phyloP scores from a whole-genome alignment of 1,139 yeast genomes.

The Yamadazyma atmosphaerica region DNA sequence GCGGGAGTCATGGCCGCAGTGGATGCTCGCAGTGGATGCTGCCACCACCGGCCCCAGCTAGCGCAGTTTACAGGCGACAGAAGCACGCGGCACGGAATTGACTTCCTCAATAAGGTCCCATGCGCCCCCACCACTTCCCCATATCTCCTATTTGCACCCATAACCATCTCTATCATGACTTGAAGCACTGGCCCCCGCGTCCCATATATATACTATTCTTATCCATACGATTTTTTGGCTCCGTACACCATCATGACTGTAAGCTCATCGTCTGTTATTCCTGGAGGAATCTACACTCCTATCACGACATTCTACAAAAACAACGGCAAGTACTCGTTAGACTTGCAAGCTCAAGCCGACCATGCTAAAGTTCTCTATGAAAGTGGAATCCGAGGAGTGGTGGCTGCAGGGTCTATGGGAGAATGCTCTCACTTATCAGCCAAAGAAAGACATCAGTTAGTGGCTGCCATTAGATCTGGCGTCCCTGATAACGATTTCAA shows the following conservation, averaged over 20 bases:
- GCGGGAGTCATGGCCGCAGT: too few relatives aligned
- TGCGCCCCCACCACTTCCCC: too few relatives aligned
- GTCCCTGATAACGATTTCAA: constrained; percentile 29
- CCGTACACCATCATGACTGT: constrained; percentile 12
- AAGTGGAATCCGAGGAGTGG: constrained; percentile 47
- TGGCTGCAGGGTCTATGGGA: constrained; percentile 50
- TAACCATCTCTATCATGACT: too few relatives aligned
- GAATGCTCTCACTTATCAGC: constrained; percentile 37
- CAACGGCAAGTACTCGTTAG: constrained; percentile 36
- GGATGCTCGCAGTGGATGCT: too few relatives aligned
- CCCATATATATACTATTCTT: background rate
- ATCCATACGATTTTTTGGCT: background rate
- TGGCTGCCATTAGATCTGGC: constrained; percentile 21
- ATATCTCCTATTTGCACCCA: too few relatives aligned
- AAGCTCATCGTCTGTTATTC: constrained; percentile 9
- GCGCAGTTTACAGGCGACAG: too few relatives aligned
- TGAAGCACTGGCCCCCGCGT: too few relatives aligned
- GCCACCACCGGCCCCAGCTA: too few relatives aligned
- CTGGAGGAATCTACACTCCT: constrained; percentile 46
- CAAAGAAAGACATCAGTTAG: constrained; percentile 30
- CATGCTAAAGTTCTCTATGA: constrained; percentile 41
- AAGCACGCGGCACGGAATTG: too few relatives aligned
- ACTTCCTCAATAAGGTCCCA: too few relatives aligned
- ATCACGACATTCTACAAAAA: constrained; percentile 50
- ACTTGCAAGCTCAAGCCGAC: constrained; percentile 39